phyloP scores from a whole-genome alignment of 1,284 basidiomycete genomes.

The Apiotrichum siamense region DNA sequence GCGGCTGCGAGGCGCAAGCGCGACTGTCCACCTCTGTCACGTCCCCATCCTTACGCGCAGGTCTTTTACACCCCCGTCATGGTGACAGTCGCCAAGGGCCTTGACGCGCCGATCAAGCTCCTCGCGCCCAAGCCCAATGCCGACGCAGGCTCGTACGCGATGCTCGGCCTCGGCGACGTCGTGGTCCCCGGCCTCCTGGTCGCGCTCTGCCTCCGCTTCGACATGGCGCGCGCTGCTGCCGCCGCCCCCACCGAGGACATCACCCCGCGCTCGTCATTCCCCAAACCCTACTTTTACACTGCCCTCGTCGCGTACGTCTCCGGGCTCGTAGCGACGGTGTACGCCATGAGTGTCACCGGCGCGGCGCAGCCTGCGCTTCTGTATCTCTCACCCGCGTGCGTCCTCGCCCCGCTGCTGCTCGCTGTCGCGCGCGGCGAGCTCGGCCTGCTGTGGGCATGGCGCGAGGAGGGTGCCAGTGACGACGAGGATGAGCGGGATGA shows the following conservation, averaged over 20 bases:
- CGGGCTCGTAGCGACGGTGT: slow-evolving; percentile 74
- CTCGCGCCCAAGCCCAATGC: slow-evolving; percentile 70
- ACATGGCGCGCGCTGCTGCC: slow-evolving; percentile 52
- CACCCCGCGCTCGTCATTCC: slow-evolving; percentile 47
- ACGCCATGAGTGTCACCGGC: slow-evolving; percentile 74
- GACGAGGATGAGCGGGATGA: slow-evolving; percentile 21
- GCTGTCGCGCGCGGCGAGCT: slow-evolving; percentile 45
- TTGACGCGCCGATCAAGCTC: slow-evolving; percentile 92
- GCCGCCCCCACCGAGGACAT: slow-evolving; percentile 21
- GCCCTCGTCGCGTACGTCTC: slow-evolving; percentile 67
- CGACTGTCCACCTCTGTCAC: background rate
- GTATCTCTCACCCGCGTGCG: slow-evolving; percentile 64
- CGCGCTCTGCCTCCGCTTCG: slow-evolving; percentile 81
- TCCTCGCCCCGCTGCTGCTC: slow-evolving; percentile 42
- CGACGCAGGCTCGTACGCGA: slow-evolving; percentile 62
- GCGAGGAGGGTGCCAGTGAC: slow-evolving; percentile 25
- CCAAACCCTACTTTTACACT: slow-evolving; percentile 73
- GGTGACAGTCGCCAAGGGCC: slow-evolving; percentile 84
- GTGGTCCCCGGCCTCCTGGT: slow-evolving; percentile 71
- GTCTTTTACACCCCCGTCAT: slow-evolving; percentile 53
- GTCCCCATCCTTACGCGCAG: slow-evolving; percentile 12
- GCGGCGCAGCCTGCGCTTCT: slow-evolving; percentile 87
- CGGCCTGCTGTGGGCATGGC: slow-evolving; percentile 34
- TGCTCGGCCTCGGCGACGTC: slow-evolving; percentile 81
- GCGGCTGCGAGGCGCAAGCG: background rate